Base-by-base conservation (phyloP, 1,284 basidiomycete species). In the Mycosarcoma maydis region DNA sequence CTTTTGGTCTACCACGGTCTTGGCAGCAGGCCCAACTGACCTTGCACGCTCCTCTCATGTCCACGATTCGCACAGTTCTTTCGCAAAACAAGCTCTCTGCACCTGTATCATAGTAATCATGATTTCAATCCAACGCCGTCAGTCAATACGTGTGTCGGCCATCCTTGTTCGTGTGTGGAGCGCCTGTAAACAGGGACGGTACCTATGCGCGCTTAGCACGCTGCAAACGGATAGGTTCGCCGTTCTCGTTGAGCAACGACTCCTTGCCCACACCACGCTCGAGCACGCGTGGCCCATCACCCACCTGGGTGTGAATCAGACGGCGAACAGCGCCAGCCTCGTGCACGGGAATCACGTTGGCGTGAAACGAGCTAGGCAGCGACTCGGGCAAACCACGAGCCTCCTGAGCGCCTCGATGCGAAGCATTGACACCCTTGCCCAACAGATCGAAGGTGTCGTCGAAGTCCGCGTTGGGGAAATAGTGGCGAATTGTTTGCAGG, bases 401-500 rank as follows among this genome's bases (percentile, higher is more conserved):
- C 13, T 59, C 59, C 39, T 74, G 68, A 6, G 66, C 67, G 20
- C 75, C 75, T 16, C 76, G 76, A 51, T 78, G 77, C 27, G 71
- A 76, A 14, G 73, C 72, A 36, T 65, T 69, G 40, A 48, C 60
- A n/a, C 77, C 77, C 22, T 61, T 64, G 37, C 73, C 74, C 9
- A 79, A 60, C 23, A 80, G 53, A 42, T 79, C 62, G 57, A 80
- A 79, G 56, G 76, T 76, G 49, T 81, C 80, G 50, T 81, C 80
- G 53, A 81, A 80, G 59, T 75, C 76, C 22, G 80, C 74, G 43
- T 75, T 79, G 34, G 78, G 78, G 68, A 81, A 80, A 70, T 81
- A 81, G 65, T 80, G 80, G 5, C 76, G 69, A 53, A 81, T 67
- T 9, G 68, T 59, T 42, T 59, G 53, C 24, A 79, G 48, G n/a